phyloP scores from a whole-genome alignment of 768 basidiomycete genomes.

The Tricholoma terreum region DNA sequence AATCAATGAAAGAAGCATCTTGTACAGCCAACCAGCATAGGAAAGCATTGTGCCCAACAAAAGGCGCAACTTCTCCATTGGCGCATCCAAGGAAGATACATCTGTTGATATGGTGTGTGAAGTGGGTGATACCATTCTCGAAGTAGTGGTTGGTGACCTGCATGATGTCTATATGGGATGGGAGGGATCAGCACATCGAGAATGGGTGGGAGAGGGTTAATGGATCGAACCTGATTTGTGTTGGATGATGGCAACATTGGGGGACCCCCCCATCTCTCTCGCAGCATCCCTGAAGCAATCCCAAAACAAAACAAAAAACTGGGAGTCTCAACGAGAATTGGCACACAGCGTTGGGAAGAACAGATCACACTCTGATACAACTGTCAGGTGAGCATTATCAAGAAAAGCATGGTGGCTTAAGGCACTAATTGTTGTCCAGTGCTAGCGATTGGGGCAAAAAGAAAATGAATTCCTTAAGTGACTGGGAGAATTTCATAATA shows the following conservation, averaged over 20 bases:
- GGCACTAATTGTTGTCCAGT: not conserved
- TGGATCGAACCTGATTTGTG: constrained; percentile 64
- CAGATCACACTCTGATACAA: not conserved
- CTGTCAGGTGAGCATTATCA: not conserved
- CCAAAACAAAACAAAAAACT: no score
- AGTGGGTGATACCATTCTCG: constrained; percentile 85
- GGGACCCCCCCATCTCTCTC: constrained; percentile 79
- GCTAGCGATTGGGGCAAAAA: not conserved
- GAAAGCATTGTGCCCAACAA: no score
- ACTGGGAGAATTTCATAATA: not conserved
- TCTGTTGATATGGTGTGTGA: constrained; percentile 85
- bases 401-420: not conserved
- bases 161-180: constrained; percentile 53
- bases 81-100: constrained; percentile 75
- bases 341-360: no score
- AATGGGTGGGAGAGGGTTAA: not conserved
- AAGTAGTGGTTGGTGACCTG: no score
- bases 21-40: constrained; percentile 88
- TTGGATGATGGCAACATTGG: constrained; percentile 84
- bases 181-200: not conserved
- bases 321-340: no score
- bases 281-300: no score
- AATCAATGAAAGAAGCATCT: constrained; percentile 74
- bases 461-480: not conserved
- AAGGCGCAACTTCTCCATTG: constrained; percentile 80